phyloP scores from a whole-genome alignment of 179 eudicot genomes.

The Beta macrorhiza region DNA sequence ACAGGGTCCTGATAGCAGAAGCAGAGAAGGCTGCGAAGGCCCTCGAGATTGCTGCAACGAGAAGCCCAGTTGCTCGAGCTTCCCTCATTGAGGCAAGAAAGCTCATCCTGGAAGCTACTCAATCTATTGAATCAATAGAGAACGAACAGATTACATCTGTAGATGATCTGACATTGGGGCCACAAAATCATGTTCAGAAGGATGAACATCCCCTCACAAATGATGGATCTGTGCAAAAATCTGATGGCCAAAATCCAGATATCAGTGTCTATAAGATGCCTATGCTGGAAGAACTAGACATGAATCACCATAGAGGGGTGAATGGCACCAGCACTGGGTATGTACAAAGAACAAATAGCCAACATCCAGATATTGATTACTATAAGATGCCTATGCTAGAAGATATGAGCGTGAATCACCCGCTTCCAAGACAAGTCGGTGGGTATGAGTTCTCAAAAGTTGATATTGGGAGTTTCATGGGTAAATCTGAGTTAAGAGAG shows the following conservation, averaged over 20 bases:
- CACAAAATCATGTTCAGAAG: conserved; percentile 20
- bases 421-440: conserved; percentile 11
- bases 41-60: conserved; percentile 71
- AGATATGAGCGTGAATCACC: conserved; percentile 21
- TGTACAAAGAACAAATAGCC: conserved; percentile 17
- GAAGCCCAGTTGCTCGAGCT: conserved; percentile 73
- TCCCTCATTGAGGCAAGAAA: conserved; percentile 74
- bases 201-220: conserved; percentile 6
- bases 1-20: conserved; percentile 78
- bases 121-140: conserved; percentile 59
- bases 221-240: conserved; percentile 12
- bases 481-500: conserved; percentile 23
- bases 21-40: conserved; percentile 87
- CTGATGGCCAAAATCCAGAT: conserved; percentile 23
- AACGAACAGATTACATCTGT: conserved; percentile 23
- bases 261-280: conserved; percentile 19
- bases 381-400: conserved; percentile 26
- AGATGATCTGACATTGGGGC: conserved; percentile 25
- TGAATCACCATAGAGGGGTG: conserved; percentile 6
- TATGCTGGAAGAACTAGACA: neutral
- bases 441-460: conserved; percentile 17
- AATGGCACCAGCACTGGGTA: conserved; percentile 26
- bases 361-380: conserved; percentile 26
- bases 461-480: conserved; percentile 19
- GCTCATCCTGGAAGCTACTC: conserved; percentile 82